Base-by-base conservation (phyloP, 2,329 filamentous ascomycete species). In the Aspergillus fischeri region DNA sequence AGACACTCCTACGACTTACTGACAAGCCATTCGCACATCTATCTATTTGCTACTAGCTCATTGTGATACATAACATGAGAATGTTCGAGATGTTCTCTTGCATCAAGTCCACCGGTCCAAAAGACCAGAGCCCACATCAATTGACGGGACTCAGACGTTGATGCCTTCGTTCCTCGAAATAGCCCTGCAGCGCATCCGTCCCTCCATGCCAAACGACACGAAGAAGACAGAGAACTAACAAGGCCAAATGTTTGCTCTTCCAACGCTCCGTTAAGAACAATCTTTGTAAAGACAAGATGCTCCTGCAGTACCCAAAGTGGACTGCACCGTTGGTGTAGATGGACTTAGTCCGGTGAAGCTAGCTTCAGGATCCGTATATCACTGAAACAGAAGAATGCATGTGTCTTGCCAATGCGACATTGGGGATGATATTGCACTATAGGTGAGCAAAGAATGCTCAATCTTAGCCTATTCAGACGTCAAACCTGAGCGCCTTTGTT, bases 221-320 rank as follows among this genome's bases (percentile, higher is more conserved):
- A 29, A 60, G 52, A 55, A 64, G 50, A 63, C 50, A 65, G 57
- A 67, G 61, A 65, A 63, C 70, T 64, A 54, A 64, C 57, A 64
- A 55, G 57, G 58, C 51, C 57, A 58, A 57, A 44, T 63, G 49
- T 73, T 71, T 78, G 65, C 78, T 89, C 80, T 91, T 72, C 88
- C 88, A 90, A 88, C 86, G 88, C 85, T 91, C 88, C 88, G 88
- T 91, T 90, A 88, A 87, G 86, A 81, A 78, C 81, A 83, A 80
- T 77, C 81, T 84, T 83, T 84, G 88, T 78, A 82, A 59, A 63
- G 59, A 80, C 86, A 83, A 81, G 77, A 77, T 83, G 85, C 79
- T 82, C 88, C 83, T 87, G 88, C 87, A 83, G 81, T 82, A 87
- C 83, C 81, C 83, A 82, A 77, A 80, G 85, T 85, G 74, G 71